Evolutionary conservation across 768 basidiomycete genomes (phyloP), one percentile per base, ranked within the genome.

Genomic region (Epithele typhae): DNA sequence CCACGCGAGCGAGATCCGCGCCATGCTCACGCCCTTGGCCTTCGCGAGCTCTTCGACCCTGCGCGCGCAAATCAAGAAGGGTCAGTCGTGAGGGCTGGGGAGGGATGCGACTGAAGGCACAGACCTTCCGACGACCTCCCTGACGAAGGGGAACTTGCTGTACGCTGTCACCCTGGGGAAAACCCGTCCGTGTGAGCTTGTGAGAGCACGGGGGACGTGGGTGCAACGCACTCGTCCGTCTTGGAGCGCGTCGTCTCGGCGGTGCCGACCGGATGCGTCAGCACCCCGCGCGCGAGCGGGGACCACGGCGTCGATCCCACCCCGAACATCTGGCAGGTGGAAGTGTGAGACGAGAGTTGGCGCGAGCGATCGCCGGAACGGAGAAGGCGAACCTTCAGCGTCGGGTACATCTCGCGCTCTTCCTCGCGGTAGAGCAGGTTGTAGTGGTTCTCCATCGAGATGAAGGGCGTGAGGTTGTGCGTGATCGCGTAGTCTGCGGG

Each of bases 391-490:
- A 68, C 65, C 56, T 67, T 63, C 35, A 74, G 61, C 3, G 66
- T 67, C 0, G 81, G 80, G 53, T 79, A 73, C 75, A 78, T 76
- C 56, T 77, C 76, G 22, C 71, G 69, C 55, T 79, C 81, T 56
- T 83, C 81, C 57, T 82, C 81, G 37, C 81, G 73, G 54, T 82
- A 82, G 27, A 78, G 41, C 10, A 78, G 64, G 49, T 61, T 75
- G 59, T 82, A 74, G 54, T 77, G 74, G 60, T 82, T 78, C 61
- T 82, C 79, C 80, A 83, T 81, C 12, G 75, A 74, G 64, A 81
- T 75, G 63, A 82, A 82, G 3, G 73, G 75, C 6, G 76, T 78
- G 27, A 67, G 56, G 17, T 61, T 62, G 55, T 73, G 64, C 11
- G 60, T 48, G 48, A 72, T 63, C 0, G 72, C 72, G 51, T 74